These are phyloP conservation scores for Acrasis kona DNA, from an alignment of 78 protist genomes.

Conservation along the genomic window DNA sequence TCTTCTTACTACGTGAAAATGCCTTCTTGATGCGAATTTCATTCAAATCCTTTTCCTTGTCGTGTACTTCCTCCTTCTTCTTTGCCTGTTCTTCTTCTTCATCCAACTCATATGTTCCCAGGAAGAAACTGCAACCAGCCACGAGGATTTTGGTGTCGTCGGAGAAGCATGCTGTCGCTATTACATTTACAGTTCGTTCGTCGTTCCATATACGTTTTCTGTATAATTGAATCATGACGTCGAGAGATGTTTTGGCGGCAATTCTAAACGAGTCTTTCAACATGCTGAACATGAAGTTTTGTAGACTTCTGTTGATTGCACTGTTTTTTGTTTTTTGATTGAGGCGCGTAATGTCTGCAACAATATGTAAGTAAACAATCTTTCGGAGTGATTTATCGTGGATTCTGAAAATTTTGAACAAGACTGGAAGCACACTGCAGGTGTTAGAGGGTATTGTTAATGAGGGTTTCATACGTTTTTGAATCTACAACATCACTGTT, in stretches of 20 bases:
- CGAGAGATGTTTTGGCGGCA: slow-evolving; percentile 56
- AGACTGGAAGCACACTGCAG: slow-evolving; percentile 34
- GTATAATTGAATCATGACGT: slow-evolving; percentile 76
- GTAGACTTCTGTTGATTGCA: slow-evolving; percentile 47
- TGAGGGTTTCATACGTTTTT: too few species aligned
- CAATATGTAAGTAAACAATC: slow-evolving; percentile 34
- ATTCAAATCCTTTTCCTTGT: not conserved
- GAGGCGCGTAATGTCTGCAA: slow-evolving; percentile 49
- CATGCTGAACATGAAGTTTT: slow-evolving; percentile 65
- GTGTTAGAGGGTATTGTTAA: too few species aligned
- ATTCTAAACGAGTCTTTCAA: slow-evolving; percentile 34
- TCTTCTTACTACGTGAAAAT: not conserved
- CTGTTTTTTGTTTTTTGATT: slow-evolving; percentile 42
- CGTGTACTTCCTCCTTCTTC: slow-evolving; percentile 10
- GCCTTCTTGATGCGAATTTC: slow-evolving; percentile 7
- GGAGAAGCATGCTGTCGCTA: slow-evolving; percentile 60
- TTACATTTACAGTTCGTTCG: slow-evolving; percentile 64
- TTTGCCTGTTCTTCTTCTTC: slow-evolving; percentile 30
- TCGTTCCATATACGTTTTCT: slow-evolving; percentile 50
- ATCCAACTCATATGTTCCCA: slow-evolving; percentile 2
- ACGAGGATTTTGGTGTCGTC: slow-evolving; percentile 33
- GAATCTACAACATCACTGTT: too few species aligned
- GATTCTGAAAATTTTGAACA: slow-evolving; percentile 74
- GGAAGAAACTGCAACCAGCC: slow-evolving; percentile 58
- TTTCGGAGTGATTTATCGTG: slow-evolving; percentile 63